Conservation (phyloP, 2,329 filamentous ascomycete species). For the Lasiodiplodia gonubiensis region DNA sequence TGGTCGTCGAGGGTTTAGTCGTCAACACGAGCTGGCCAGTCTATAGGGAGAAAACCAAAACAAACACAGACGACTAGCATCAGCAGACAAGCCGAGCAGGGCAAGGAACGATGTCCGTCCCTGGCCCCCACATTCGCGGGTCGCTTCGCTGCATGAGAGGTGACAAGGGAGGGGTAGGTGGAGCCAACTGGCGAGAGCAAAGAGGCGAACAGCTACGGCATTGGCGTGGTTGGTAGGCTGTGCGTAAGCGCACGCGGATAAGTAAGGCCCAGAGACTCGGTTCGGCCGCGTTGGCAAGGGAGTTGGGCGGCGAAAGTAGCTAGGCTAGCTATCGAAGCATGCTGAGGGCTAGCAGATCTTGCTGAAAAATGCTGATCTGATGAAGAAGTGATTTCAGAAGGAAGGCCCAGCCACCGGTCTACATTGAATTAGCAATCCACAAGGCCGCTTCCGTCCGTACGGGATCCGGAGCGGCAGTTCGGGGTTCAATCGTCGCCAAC, state of each 20-base stretch:
- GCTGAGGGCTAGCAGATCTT: slow-evolving; percentile 12
- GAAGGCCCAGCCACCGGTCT: background rate
- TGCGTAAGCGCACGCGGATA: slow-evolving; percentile 25
- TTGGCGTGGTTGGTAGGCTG: slow-evolving; percentile 11
- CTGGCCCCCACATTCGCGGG: slow-evolving; percentile 15
- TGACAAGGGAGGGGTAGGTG: background rate
- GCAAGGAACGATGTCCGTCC: background rate
- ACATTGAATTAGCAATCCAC: background rate
- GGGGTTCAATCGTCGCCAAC: background rate
- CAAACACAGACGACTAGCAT: background rate
- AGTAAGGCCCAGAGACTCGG: slow-evolving; percentile 21
- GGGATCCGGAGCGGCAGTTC: background rate
- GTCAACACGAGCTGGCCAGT: background rate
- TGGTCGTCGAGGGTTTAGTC: background rate
- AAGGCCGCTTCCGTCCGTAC: background rate
- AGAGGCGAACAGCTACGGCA: background rate
- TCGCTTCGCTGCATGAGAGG: slow-evolving; percentile 9
- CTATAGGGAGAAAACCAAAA: background rate
- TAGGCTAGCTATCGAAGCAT: slow-evolving; percentile 9
- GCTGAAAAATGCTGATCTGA: slow-evolving; percentile 8
- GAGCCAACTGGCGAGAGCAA: slow-evolving; percentile 5
- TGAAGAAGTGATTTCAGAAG: slow-evolving; percentile 4
- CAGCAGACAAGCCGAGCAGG: background rate
- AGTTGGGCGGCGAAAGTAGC: slow-evolving; percentile 4
- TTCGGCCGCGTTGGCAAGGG: slow-evolving; percentile 19